phyloP scores from a whole-genome alignment of 768 basidiomycete genomes.

The Hericium erinaceus region DNA sequence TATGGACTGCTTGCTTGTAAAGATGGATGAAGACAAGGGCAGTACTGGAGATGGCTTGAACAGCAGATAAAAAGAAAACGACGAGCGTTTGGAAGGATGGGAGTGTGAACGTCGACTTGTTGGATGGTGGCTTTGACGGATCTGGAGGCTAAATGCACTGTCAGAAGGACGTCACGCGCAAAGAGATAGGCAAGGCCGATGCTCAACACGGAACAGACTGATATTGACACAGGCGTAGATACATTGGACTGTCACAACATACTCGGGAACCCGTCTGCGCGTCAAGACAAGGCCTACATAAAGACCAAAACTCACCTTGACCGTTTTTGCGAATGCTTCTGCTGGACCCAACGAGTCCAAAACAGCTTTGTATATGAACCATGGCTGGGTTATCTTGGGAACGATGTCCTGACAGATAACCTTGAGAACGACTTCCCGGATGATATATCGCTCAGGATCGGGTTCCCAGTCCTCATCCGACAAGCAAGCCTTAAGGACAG shows the following conservation, averaged over 20 bases:
- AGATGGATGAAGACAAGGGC: conserved; percentile 60
- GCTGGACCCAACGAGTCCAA: conserved; percentile 53
- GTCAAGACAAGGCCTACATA: not conserved
- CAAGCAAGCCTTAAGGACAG: conserved; percentile 62
- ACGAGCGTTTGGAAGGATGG: conserved; percentile 43
- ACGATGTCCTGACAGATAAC: conserved; percentile 45
- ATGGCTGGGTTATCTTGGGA: conserved; percentile 71
- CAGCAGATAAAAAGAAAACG: conserved; percentile 62
- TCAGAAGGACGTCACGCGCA: not conserved
- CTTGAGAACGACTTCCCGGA: conserved; percentile 78
- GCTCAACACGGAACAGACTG: not conserved
- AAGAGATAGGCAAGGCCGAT: not conserved
- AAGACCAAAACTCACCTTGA: conserved; percentile 2
- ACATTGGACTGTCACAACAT: not conserved
- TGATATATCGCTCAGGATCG: conserved; percentile 70
- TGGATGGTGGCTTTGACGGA: conserved; percentile 17
- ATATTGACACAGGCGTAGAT: not conserved
- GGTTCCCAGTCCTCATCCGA: conserved; percentile 73
- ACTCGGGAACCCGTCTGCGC: too few relatives aligned
- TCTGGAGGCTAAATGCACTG: conserved; percentile 15
- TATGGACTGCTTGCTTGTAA: conserved; percentile 54
- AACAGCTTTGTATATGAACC: conserved; percentile 75
- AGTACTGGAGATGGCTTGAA: conserved; percentile 62
- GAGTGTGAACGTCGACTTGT: conserved; percentile 10
- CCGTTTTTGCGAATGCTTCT: not conserved